Evolutionary conservation across 495 filamentous ascomycete species (phyloP).

Genomic region (Tuber magnatum): DNA sequence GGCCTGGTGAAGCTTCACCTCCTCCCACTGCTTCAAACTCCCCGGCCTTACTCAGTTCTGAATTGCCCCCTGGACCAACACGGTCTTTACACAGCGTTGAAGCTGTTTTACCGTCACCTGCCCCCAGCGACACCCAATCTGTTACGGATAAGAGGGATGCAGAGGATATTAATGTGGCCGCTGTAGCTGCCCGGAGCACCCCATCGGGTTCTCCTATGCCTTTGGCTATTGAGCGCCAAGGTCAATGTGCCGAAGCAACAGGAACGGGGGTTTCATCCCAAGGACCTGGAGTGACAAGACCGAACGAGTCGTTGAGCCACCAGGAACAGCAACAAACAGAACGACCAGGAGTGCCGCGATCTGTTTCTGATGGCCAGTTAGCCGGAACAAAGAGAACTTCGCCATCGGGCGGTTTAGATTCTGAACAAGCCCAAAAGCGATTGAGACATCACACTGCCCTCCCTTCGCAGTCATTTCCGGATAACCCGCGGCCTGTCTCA

Average conservation of each 20-base stretch:
- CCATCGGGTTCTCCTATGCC: conserved; percentile 18
- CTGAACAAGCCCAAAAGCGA: not conserved
- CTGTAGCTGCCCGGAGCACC: conserved; percentile 18
- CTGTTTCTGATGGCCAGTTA: not conserved
- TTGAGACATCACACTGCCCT: not conserved
- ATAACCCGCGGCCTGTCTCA: not conserved
- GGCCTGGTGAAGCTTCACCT: conserved; percentile 25
- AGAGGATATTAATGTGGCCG: conserved; percentile 19
- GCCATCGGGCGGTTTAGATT: not conserved
- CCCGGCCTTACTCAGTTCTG: conserved; percentile 20
- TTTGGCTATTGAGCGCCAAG: conserved; percentile 12
- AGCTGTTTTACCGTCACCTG: conserved; percentile 30
- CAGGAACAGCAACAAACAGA: conserved; percentile 5
- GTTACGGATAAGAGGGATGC: conserved; percentile 26
- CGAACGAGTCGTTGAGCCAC: not conserved
- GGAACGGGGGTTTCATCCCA: conserved; percentile 29
- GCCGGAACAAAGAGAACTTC: not conserved
- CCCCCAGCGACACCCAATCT: conserved; percentile 34
- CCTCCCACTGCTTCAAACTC: conserved; percentile 28
- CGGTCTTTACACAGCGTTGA: conserved; percentile 18
- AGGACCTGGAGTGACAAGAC: not conserved
- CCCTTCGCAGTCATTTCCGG: not conserved
- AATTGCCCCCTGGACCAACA: conserved; percentile 14
- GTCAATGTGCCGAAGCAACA: conserved; percentile 17
- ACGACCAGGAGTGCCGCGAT: not conserved